Evolutionary conservation across 106 monocot genomes (phyloP).

Genomic region (Platanthera guangdongensis): DNA sequence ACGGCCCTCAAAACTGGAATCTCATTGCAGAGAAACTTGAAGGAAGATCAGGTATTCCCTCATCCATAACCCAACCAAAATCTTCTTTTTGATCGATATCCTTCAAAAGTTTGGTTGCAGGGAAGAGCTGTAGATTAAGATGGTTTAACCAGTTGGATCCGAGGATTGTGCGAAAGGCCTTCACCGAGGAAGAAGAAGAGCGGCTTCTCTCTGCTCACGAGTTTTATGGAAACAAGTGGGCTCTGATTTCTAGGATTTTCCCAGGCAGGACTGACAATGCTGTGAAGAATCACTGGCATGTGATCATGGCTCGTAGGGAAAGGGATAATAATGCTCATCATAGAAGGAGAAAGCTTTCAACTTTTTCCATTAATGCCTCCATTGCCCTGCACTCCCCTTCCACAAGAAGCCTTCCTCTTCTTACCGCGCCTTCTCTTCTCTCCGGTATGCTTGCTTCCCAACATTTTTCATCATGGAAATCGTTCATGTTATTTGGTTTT

Average conservation of each 20-base stretch:
- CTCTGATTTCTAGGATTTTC: not conserved
- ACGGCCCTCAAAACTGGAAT: slow-evolving; percentile 11
- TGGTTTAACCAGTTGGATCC: slow-evolving; percentile 14
- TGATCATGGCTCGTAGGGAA: slow-evolving; percentile 8
- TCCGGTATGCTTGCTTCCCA: not conserved
- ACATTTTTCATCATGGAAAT: not conserved
- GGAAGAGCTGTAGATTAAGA: slow-evolving; percentile 11
- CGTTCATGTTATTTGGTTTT: not conserved
- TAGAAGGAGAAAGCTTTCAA: not conserved
- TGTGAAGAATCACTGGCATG: slow-evolving; percentile 13
- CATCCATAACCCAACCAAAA: not conserved
- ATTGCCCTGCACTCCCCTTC: not conserved
- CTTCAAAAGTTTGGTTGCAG: not conserved
- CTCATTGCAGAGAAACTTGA: slow-evolving; percentile 9
- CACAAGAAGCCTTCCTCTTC: not conserved
- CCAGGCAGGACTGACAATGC: slow-evolving; percentile 12
- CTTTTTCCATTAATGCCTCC: not conserved
- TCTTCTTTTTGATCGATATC: not conserved
- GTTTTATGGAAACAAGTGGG: slow-evolving; percentile 8
- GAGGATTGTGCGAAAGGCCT: slow-evolving; percentile 3
- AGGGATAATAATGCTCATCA: not conserved
- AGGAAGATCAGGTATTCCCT: slow-evolving; percentile 6
- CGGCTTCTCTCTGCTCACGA: slow-evolving; percentile 6
- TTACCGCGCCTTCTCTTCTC: not conserved
- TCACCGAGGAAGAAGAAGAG: slow-evolving; percentile 10